Percentiles rank a stretch among this genome's conserved stretches.
Conservation (phyloP, 1,284 basidiomycete genomes). For the Ustilago xerochloae region DNA sequence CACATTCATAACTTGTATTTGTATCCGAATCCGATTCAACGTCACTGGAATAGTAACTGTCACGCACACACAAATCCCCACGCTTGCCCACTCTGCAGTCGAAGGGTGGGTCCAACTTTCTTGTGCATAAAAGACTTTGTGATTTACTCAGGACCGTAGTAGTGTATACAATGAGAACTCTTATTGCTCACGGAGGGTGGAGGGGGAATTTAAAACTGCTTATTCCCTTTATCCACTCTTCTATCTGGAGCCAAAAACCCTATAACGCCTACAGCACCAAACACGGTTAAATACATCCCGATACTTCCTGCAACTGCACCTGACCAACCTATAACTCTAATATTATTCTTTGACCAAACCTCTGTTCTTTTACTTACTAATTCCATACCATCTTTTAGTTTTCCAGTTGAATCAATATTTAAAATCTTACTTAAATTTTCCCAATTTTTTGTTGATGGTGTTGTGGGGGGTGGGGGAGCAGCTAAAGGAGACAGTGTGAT, state of each 20-base stretch:
- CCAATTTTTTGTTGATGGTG: not conserved
- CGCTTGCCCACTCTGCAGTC: not conserved
- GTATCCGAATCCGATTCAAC: not conserved
- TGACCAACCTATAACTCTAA: slow-evolving; percentile 41
- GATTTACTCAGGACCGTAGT: no score
- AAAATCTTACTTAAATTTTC: no score
- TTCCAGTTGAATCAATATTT: no score
- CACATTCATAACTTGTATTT: no score
- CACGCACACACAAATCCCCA: no score
- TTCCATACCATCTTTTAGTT: slow-evolving; percentile 11
- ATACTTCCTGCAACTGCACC: slow-evolving; percentile 21
- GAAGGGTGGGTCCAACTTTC: no score
- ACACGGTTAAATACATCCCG: slow-evolving; percentile 32
- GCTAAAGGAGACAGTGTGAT: slow-evolving; percentile 40
- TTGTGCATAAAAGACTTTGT: not conserved
- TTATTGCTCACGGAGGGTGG: not conserved
- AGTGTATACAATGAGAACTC: no score
- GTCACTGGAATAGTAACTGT: not conserved
- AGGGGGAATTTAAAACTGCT: slow-evolving; percentile 11
- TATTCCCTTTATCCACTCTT: slow-evolving; percentile 6
- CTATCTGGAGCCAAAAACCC: slow-evolving; percentile 35
- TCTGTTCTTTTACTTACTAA: slow-evolving; percentile 11
- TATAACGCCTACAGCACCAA: slow-evolving; percentile 34
- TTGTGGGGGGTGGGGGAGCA: slow-evolving; percentile 7
- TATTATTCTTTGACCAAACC: slow-evolving; percentile 21